Evolutionary conservation across 257 asterid genomes (phyloP).

Genomic region (Solanum habrochaites): DNA sequence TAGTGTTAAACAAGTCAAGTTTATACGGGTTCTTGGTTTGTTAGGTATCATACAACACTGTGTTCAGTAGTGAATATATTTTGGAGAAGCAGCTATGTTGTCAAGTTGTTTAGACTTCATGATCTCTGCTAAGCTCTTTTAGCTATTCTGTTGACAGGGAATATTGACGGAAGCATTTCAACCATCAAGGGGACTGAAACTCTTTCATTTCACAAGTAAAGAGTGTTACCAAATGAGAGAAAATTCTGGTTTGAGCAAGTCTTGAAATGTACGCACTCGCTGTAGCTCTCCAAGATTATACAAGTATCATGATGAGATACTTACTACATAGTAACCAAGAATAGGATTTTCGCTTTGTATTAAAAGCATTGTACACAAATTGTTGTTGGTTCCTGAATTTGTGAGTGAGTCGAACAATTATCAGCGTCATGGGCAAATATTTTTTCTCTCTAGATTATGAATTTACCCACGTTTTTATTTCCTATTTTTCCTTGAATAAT

Average conservation of each 20-base stretch:
- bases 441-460: background rate
- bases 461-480: background rate
- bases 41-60: background rate
- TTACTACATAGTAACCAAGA: background rate
- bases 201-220: background rate
- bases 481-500: background rate
- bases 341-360: background rate
- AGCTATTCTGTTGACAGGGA: background rate
- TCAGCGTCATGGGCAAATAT: background rate
- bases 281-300: background rate
- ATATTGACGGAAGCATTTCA: background rate
- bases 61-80: background rate
- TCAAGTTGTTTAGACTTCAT: background rate
- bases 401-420: background rate
- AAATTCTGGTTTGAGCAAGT: background rate
- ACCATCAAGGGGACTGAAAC: background rate
- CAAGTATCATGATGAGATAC: background rate
- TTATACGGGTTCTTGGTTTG: background rate
- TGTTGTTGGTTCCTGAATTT: background rate
- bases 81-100: background rate
- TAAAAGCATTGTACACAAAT: background rate
- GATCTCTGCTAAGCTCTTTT: background rate
- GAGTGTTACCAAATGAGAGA: background rate
- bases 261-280: background rate
- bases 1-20: background rate